Evolutionary conservation across 495 filamentous ascomycete species (phyloP).

Genomic region (Neurospora sp.): DNA sequence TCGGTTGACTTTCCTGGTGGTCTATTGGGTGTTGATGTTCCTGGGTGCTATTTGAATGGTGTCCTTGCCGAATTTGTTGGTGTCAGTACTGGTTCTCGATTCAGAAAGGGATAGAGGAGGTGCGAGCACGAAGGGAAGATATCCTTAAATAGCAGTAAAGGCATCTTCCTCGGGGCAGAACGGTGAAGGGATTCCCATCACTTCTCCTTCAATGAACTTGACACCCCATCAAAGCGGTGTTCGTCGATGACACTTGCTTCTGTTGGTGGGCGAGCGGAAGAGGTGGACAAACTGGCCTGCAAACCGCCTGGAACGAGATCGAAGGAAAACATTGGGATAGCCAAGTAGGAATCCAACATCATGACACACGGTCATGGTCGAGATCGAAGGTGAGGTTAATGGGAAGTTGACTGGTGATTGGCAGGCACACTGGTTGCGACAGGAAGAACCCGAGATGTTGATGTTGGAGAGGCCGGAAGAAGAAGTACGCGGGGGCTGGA

Average conservation of each 20-base stretch:
- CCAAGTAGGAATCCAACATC: neutral
- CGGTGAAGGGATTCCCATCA: neutral
- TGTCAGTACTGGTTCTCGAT: too few relatives aligned
- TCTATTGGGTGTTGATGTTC: neutral
- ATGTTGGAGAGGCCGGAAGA: neutral
- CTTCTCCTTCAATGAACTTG: neutral
- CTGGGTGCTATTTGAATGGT: rapidly evolving
- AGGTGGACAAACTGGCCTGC: neutral
- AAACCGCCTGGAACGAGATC: neutral
- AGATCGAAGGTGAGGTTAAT: neutral
- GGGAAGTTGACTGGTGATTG: neutral
- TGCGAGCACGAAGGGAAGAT: neutral
- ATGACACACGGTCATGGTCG: neutral
- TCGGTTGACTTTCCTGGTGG: too few relatives aligned
- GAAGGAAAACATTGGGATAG: neutral
- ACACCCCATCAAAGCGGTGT: neutral
- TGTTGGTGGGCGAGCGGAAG: neutral
- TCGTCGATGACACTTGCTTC: neutral
- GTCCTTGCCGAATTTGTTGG: neutral
- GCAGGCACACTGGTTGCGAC: neutral
- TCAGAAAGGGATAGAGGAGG: neutral
- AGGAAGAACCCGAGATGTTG: neutral
- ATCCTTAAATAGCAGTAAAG: neutral
- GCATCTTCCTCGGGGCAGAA: neutral
- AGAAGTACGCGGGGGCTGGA: neutral